phyloP scores from a whole-genome alignment of 78 protist genomes.

The Dictyostelium brefeldianum region DNA sequence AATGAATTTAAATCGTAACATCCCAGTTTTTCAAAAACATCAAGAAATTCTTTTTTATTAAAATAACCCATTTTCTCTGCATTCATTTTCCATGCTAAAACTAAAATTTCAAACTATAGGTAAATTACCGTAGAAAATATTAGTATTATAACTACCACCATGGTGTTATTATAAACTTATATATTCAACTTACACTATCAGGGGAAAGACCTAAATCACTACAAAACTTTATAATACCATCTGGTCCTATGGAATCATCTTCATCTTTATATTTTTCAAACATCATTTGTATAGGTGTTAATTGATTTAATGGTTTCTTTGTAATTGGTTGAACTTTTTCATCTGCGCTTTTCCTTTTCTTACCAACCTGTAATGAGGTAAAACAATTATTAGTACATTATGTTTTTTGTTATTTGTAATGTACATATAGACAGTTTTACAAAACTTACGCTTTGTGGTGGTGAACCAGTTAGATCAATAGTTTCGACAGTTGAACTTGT shows the following conservation, averaged over 20 bases:
- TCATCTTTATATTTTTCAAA: slow-evolving; percentile 55
- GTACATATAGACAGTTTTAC: not conserved
- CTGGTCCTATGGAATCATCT: slow-evolving; percentile 52
- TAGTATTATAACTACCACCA: no score
- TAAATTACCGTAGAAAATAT: no score
- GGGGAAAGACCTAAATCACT: slow-evolving; percentile 49
- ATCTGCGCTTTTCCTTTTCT: slow-evolving; percentile 14
- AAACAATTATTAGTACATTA: no score
- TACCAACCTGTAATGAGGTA: no score
- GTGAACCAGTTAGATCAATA: not conserved
- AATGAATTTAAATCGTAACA: slow-evolving; percentile 26
- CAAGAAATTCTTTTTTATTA: slow-evolving; percentile 36
- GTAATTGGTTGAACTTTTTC: slow-evolving; percentile 10
- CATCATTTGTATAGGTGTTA: not conserved
- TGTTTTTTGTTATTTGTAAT: not conserved
- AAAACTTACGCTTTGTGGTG: not conserved
- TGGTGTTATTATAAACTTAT: no score
- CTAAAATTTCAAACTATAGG: slow-evolving; percentile 49
- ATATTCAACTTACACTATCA: slow-evolving; percentile 56
- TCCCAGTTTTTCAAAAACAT: slow-evolving; percentile 35
- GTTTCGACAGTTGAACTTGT: not conserved
- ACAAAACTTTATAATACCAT: slow-evolving; percentile 55
- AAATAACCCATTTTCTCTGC: slow-evolving; percentile 58
- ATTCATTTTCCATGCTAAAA: slow-evolving; percentile 68
- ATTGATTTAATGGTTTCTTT: not conserved